A percentile compares a stretch with the other conserved stretches of the same genome.
Evolutionary conservation across 306 rosid genomes (phyloP).

Genomic region (Quercus agrifolia): DNA sequence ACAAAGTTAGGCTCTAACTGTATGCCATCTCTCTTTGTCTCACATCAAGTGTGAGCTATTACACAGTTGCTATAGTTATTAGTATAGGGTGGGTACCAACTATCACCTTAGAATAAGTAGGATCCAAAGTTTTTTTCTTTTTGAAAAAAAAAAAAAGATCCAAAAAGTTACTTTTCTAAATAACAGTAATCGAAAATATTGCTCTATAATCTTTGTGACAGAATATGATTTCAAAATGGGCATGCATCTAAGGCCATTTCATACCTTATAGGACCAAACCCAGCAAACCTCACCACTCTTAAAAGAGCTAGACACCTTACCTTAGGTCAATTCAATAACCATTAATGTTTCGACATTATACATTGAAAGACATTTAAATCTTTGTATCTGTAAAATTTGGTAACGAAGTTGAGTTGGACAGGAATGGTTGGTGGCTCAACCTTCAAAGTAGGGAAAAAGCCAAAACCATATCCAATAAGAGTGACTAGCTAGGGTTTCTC

Average conservation of each 20-base stretch:
- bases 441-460: conserved; percentile 5
- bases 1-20: not conserved
- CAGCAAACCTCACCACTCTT: too few relatives aligned
- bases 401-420: not conserved
- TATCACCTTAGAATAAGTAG: not conserved
- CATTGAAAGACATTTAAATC: too few relatives aligned
- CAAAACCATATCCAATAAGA: not conserved
- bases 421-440: not conserved
- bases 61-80: not conserved
- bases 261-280: too few relatives aligned
- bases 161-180: not conserved
- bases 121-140: not conserved
- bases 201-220: not conserved
- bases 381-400: too few relatives aligned
- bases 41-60: not conserved
- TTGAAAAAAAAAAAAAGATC: not conserved
- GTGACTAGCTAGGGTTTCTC: not conserved
- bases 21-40: not conserved
- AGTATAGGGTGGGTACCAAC: not conserved
- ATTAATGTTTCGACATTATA: too few relatives aligned
- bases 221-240: not conserved
- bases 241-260: not conserved
- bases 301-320: too few relatives aligned
- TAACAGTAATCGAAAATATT: not conserved
- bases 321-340: too few relatives aligned